phyloP scores from a whole-genome alignment of 768 basidiomycete genomes.

The Lactarius sanguifluus region DNA sequence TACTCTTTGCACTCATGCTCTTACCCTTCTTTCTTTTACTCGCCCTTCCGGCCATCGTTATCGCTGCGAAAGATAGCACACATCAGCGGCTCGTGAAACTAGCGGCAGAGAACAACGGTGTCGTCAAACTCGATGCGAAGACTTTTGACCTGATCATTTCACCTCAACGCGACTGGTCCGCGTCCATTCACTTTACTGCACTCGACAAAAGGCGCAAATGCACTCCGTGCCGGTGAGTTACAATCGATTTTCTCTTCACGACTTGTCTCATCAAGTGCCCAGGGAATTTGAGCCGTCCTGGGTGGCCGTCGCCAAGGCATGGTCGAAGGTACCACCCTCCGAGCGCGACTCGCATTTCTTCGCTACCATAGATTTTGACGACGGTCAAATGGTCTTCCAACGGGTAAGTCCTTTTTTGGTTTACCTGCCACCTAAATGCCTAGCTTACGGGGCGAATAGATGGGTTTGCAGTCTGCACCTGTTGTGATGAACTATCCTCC shows the following conservation, averaged over 20 bases:
- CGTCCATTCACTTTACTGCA: conserved; percentile 87
- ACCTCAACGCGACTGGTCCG: conserved; percentile 81
- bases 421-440: background rate
- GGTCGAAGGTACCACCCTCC: conserved; percentile 58
- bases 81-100: conserved; percentile 66
- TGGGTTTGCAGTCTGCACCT: conserved; percentile 82
- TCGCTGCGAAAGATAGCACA: conserved; percentile 34
- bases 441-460: conserved; percentile 44
- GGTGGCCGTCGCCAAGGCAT: conserved; percentile 80
- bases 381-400: conserved; percentile 74
- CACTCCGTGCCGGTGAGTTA: conserved; percentile 81
- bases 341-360: conserved; percentile 89
- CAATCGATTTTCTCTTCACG: background rate
- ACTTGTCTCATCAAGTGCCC: conserved; percentile 20
- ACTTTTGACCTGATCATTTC: conserved; percentile 76
- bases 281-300: conserved; percentile 88
- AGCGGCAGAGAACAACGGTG: conserved; percentile 69
- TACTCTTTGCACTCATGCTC: conserved; percentile 24
- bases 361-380: conserved; percentile 84
- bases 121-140: conserved; percentile 76
- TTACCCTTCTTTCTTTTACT: conserved; percentile 37
- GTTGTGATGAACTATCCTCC: conserved; percentile 77
- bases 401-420: conserved; percentile 48
- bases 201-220: conserved; percentile 79
- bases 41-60: conserved; percentile 36